A percentile compares a stretch with the other conserved stretches of the same genome.
Evolutionary conservation across 495 filamentous ascomycete genomes (phyloP).

Genomic region (Immersiella caudata): DNA sequence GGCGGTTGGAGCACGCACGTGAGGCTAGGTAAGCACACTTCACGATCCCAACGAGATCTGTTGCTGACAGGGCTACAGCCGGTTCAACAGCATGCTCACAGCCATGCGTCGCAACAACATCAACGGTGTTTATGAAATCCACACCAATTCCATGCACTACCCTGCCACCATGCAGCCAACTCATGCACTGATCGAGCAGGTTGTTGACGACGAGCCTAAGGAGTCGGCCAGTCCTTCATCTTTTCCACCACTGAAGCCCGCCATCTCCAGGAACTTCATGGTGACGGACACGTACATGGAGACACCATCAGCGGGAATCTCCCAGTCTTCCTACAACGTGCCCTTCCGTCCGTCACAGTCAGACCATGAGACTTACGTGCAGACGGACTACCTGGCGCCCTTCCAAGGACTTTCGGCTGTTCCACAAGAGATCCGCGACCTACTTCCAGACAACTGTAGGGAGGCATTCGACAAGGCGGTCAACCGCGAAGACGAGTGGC

Average conservation of each 20-base stretch:
- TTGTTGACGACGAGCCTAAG: constrained; percentile 41
- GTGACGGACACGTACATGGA: constrained; percentile 72
- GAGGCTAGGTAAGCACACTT: constrained; percentile 71
- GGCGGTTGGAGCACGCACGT: constrained; percentile 92
- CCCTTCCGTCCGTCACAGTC: constrained; percentile 40
- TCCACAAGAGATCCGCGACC: constrained; percentile 65
- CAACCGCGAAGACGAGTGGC: constrained; percentile 68
- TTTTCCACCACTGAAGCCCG: constrained; percentile 66
- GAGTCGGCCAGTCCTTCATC: constrained; percentile 37
- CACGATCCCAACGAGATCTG: neutral
- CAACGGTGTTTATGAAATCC: constrained; percentile 84
- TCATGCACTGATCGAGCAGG: constrained; percentile 75
- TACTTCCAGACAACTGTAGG: constrained; percentile 73
- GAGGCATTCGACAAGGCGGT: constrained; percentile 67
- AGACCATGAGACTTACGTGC: constrained; percentile 25
- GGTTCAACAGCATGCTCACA: constrained; percentile 75
- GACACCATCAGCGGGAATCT: constrained; percentile 51
- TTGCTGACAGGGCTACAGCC: constrained; percentile 52
- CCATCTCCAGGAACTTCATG: constrained; percentile 72
- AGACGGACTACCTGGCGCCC: constrained; percentile 52
- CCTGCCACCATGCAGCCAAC: constrained; percentile 90
- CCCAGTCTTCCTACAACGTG: constrained; percentile 51
- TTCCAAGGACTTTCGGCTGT: constrained; percentile 69
- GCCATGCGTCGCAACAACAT: constrained; percentile 65
- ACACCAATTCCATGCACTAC: constrained; percentile 88